phyloP scores from a whole-genome alignment of 805 yeast genomes.

The Monosporozyma yasuniensis region DNA sequence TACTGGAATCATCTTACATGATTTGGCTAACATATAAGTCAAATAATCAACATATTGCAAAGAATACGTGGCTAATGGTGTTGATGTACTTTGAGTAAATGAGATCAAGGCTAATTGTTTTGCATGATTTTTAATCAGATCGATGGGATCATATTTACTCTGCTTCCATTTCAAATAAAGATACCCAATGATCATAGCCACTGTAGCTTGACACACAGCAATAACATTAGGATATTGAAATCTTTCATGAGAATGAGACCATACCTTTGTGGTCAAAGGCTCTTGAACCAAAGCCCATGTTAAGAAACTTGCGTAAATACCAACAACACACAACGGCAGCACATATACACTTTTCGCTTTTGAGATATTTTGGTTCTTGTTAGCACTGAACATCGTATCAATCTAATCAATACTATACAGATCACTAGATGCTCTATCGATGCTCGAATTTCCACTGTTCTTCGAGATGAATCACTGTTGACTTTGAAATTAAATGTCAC shows the following conservation, averaged over 20 bases:
- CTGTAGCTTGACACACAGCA: conserved; percentile 61
- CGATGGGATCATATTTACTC: conserved; percentile 22
- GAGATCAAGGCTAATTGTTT: conserved; percentile 46
- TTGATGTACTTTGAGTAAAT: conserved; percentile 65
- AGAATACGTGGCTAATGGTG: conserved; percentile 76
- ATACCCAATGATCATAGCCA: conserved; percentile 64
- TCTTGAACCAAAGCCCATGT: conserved; percentile 93
- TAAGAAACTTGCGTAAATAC: conserved; percentile 79
- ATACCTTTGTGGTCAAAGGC: conserved; percentile 66
- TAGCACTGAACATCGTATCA: neutral
- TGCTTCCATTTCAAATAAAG: conserved; percentile 40
- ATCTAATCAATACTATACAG: too few species aligned
- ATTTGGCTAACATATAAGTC: conserved; percentile 77
- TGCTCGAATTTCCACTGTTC: too few species aligned
- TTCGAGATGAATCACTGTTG: too few species aligned
- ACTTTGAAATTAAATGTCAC: neutral
- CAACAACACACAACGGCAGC: conserved; percentile 34
- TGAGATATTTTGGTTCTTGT: conserved; percentile 1
- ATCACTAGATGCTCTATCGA: too few species aligned
- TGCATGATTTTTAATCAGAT: conserved; percentile 30
- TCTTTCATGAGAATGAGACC: conserved; percentile 44
- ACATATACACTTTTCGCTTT: conserved; percentile 3
- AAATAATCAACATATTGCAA: conserved; percentile 78
- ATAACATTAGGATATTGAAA: conserved; percentile 77
- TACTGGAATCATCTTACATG: conserved; percentile 93